Evolutionary conservation across 2,329 filamentous ascomycete species (phyloP).

Genomic region (Elsinoe perseae): DNA sequence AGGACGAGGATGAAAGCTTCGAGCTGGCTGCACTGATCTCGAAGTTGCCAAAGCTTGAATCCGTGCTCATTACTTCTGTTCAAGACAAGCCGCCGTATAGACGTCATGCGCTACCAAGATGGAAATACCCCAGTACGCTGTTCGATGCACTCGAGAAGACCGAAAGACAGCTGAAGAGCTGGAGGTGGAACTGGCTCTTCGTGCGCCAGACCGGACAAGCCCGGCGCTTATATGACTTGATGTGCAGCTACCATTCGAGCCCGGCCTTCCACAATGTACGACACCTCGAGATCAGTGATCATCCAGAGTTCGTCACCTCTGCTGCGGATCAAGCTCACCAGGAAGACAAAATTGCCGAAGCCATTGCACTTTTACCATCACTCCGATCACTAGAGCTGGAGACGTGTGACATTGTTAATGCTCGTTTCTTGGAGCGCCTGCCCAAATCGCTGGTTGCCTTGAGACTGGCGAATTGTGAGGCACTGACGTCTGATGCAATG

Average conservation of each 20-base stretch:
- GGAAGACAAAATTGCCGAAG: conserved; percentile 17
- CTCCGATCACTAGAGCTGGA: conserved; percentile 65
- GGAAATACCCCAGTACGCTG: conserved; percentile 60
- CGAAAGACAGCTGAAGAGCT: conserved; percentile 40
- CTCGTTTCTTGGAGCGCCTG: conserved; percentile 58
- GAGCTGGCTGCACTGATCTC: conserved; percentile 53
- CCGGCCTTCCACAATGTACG: conserved; percentile 17
- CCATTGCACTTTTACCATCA: conserved; percentile 44
- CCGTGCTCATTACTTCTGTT: conserved; percentile 64
- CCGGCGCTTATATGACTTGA: conserved; percentile 1
- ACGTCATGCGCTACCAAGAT: conserved; percentile 47
- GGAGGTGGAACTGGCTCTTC: conserved; percentile 44
- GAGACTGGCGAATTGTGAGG: conserved; percentile 71
- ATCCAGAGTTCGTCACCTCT: conserved; percentile 7
- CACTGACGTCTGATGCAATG: conserved; percentile 61
- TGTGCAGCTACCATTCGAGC: conserved; percentile 14
- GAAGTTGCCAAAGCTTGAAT: conserved; percentile 57
- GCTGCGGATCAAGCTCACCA: conserved; percentile 17
- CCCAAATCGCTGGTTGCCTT: conserved; percentile 60
- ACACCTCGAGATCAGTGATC: conserved; percentile 18
- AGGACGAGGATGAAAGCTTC: conserved; percentile 31
- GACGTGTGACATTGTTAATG: conserved; percentile 64
- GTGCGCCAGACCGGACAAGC: conserved; percentile 8
- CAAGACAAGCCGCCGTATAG: conserved; percentile 62
- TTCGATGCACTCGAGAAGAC: conserved; percentile 55